Evolutionary conservation across 1,284 basidiomycete species (phyloP), one percentile per base, ranked within the genome.

Genomic region (Schizopora paradoxa): DNA sequence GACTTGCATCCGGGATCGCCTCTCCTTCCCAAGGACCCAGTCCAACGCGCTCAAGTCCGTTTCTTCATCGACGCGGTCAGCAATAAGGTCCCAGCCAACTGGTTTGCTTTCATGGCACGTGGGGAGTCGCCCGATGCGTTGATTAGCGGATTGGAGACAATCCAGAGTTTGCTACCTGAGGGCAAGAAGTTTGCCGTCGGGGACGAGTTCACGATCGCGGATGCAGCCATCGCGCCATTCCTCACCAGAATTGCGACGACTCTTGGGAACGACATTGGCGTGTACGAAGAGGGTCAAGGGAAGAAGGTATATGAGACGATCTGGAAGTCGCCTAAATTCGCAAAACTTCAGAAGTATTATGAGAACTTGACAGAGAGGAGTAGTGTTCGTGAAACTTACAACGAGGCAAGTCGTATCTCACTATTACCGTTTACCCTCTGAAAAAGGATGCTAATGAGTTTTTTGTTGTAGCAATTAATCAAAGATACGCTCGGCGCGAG

Each of bases 51-150:
- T 4, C 66, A 70, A 43, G 73, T 69, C 2, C 75, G 80, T 6
- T 75, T 80, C 60, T 79, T 83, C 64, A 74, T 78, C 51, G 75
- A 82, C 43, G 61, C 62, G 3, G 64, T 74, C 31, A 63, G 67
- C 5, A n/a, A n/a, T n/a, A 73, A 73, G 52, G 58, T 75, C 48
- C 31, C 59, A 14, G 66, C 72, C 0, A 59, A 61, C 0, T 72
- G 56, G 49, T 48, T 55, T 23, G 69, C 59, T 8, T 64, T 71
- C 43, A 34, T 67, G 13, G 23, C 57, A 11, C 59, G 62, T 1
- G 77, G 76, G 10, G 71, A 70, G 49, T 55, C 66, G 8, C 59
- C 64, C 6, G 68, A 69, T 4, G 61, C 55, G 1, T 45, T 80
- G 27, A 52, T 73, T 18, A 51, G 54, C 2, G 72, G 60, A 0